phyloP scores from a whole-genome alignment of 345 rosid genomes.

The Euphorbia lathyris region DNA sequence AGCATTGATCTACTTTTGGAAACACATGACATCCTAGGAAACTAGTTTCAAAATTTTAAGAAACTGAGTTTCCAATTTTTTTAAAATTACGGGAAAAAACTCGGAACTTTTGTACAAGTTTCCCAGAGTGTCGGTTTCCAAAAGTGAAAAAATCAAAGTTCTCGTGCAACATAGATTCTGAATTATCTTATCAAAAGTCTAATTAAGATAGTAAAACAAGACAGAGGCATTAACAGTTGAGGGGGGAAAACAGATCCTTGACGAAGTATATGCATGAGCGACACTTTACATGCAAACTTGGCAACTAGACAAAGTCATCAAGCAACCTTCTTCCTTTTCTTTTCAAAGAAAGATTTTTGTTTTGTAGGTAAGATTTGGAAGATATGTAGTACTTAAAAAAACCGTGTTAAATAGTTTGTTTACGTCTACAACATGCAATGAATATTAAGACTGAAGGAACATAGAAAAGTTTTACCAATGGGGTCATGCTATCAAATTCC shows the following conservation, averaged over 20 bases:
- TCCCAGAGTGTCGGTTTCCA: no score
- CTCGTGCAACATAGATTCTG: no score
- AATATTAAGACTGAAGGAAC: background rate
- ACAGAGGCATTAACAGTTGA: no score
- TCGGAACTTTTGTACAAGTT: no score
- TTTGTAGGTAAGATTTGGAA: background rate
- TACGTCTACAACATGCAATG: background rate
- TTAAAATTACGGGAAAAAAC: no score
- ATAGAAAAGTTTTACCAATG: conserved; percentile 54
- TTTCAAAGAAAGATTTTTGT: background rate
- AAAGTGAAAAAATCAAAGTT: no score
- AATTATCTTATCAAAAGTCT: background rate
- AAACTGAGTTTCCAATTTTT: no score
- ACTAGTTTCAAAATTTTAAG: no score
- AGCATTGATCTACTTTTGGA: no score
- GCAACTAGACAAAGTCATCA: background rate
- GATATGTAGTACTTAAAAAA: background rate
- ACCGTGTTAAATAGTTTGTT: background rate
- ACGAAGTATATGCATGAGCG: background rate
- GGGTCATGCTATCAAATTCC: conserved; percentile 99
- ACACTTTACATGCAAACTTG: background rate
- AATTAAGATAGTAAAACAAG: no score
- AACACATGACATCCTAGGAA: no score
- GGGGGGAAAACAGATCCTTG: background rate
- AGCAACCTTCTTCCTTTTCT: no score